These are phyloP conservation scores for Dendrobium officinale DNA, from an alignment of 106 monocot species.

Conservation along the genomic window DNA sequence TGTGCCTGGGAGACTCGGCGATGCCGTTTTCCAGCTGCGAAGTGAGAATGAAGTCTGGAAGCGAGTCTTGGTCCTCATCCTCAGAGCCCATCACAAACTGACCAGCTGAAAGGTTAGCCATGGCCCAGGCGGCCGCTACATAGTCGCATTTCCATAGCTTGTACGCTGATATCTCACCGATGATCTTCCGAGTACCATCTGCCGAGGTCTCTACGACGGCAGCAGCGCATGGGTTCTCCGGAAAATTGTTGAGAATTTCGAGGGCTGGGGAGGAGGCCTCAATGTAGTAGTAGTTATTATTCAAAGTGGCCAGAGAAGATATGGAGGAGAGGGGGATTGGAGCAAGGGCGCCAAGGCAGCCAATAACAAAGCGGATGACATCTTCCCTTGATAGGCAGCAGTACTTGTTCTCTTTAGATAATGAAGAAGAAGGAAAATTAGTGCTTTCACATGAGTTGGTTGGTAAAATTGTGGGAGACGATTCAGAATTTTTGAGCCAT, in stretches of 20 bases:
- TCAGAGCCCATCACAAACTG: constrained; percentile 81
- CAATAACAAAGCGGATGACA: constrained; percentile 72
- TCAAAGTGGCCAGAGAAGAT: constrained; percentile 54
- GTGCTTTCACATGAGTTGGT: background rate
- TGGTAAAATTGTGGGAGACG: constrained; percentile 10
- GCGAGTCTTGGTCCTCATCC: constrained; percentile 30
- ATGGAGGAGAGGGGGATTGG: constrained; percentile 75
- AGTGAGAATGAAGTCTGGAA: constrained; percentile 14
- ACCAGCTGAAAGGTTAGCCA: constrained; percentile 77
- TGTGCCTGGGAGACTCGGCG: constrained; percentile 28
- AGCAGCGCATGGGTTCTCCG: constrained; percentile 53
- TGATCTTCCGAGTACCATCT: constrained; percentile 61
- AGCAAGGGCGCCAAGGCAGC: constrained; percentile 84
- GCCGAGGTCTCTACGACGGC: constrained; percentile 61
- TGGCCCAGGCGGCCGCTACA: constrained; percentile 62
- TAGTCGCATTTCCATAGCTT: constrained; percentile 93
- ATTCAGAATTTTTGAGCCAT: constrained; percentile 66
- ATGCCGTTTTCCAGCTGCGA: constrained; percentile 22
- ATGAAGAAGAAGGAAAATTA: constrained; percentile 18
- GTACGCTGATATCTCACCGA: constrained; percentile 88
- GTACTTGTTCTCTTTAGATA: constrained; percentile 30
- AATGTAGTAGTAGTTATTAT: constrained; percentile 27
- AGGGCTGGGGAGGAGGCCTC: constrained; percentile 60
- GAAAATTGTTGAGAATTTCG: constrained; percentile 36
- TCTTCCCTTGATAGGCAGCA: constrained; percentile 93